phyloP scores from a whole-genome alignment of 345 rosid genomes.

The Mallotus nudiflorus region DNA sequence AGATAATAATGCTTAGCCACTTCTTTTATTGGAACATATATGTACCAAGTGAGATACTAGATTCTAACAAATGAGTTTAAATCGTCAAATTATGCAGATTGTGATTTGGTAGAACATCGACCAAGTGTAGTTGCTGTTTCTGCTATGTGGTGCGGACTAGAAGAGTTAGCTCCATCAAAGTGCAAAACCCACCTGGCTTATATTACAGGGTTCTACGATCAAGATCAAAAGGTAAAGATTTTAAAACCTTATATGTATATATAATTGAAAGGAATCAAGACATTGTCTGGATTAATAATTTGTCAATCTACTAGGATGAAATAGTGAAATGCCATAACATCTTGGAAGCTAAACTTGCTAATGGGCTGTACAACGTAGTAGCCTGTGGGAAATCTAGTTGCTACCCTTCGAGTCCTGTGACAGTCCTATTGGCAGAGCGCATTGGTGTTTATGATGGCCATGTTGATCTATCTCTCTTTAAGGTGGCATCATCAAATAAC shows the following conservation, averaged over 20 bases:
- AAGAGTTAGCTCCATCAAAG: slow-evolving; percentile 33
- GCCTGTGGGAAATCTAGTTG: slow-evolving; percentile 9
- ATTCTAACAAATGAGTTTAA: no score
- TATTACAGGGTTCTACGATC: slow-evolving; percentile 26
- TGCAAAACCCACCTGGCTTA: slow-evolving; percentile 15
- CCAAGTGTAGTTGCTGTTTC: slow-evolving; percentile 57
- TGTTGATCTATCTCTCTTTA: slow-evolving; percentile 41
- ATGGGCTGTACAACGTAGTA: slow-evolving; percentile 11
- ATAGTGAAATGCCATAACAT: slow-evolving; percentile 36
- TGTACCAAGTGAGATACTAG: no score
- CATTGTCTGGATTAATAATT: neutral
- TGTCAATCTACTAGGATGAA: slow-evolving; percentile 24
- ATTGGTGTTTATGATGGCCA: slow-evolving; percentile 27
- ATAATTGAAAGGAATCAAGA: no score
- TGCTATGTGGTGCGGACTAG: slow-evolving; percentile 43
- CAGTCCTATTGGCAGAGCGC: slow-evolving; percentile 39
- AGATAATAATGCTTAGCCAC: no score
- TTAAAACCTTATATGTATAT: neutral
- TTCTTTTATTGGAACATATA: no score
- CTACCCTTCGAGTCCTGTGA: slow-evolving; percentile 60
- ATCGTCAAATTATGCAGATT: slow-evolving; percentile 37
- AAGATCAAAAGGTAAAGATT: slow-evolving; percentile 37
- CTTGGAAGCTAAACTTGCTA: slow-evolving; percentile 28
- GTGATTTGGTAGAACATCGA: slow-evolving; percentile 40
- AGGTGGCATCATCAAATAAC: slow-evolving; percentile 21